Conservation (phyloP, 176 grass and related monocot species). For the Elaeis guineensis region DNA sequence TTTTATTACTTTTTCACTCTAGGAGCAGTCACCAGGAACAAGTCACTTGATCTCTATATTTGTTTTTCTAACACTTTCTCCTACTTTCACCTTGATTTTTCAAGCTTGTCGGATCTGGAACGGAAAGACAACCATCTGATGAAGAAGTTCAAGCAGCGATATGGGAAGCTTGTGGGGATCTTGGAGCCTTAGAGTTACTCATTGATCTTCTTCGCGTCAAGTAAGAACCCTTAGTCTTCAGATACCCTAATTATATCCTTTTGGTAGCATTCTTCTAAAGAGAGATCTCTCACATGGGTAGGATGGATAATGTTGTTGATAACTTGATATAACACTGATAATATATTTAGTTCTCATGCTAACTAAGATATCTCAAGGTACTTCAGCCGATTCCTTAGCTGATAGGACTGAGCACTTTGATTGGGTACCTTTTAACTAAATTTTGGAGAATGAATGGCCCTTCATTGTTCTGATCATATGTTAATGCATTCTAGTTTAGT, state of each 20-base stretch:
- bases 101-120: slow-evolving; percentile 30
- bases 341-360: neutral
- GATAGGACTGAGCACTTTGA: neutral
- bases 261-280: neutral
- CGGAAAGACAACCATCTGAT: slow-evolving; percentile 46
- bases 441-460: neutral
- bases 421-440: neutral
- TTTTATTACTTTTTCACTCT: neutral
- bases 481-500: neutral
- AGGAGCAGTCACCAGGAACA: neutral
- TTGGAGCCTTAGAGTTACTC: slow-evolving; percentile 60
- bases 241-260: neutral
- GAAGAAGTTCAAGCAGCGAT: slow-evolving; percentile 53
- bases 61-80: neutral
- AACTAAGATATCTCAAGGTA: neutral
- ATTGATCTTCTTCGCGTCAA: slow-evolving; percentile 79
- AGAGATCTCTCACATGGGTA: neutral
- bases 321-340: too few species aligned
- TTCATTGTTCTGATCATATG: neutral
- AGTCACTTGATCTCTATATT: neutral
- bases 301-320: too few species aligned
- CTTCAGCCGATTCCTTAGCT: neutral
- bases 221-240: slow-evolving; percentile 31
- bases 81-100: slow-evolving; percentile 15
- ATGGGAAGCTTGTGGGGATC: slow-evolving; percentile 90